These are phyloP conservation scores for Stemphylium vesicarium DNA, from an alignment of 2,329 filamentous ascomycete genomes.

Conservation along the genomic window DNA sequence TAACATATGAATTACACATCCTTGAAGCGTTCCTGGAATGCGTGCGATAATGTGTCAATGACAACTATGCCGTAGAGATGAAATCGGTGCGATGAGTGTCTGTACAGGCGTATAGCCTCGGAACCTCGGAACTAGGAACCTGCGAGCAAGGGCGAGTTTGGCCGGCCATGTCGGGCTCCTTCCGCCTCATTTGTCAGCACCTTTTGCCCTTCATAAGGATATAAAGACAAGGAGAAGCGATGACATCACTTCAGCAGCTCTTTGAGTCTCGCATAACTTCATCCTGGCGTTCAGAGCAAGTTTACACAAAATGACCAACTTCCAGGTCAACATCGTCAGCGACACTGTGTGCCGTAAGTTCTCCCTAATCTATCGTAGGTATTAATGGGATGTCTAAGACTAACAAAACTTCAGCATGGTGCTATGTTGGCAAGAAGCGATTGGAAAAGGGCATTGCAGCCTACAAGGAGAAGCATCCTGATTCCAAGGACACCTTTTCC, in stretches of 20 bases:
- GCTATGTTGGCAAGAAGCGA: conserved; percentile 80
- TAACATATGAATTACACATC: neutral
- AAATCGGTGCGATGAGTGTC: neutral
- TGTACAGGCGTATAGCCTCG: neutral
- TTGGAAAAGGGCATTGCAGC: conserved; percentile 73
- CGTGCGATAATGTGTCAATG: no score
- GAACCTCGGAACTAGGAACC: conserved; percentile 8
- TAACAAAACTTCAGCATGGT: conserved; percentile 43
- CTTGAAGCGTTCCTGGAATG: neutral
- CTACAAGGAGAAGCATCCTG: conserved; percentile 68
- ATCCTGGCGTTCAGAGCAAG: conserved; percentile 45
- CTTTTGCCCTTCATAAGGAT: conserved; percentile 2
- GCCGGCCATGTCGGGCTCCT: neutral
- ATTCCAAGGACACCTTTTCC: conserved; percentile 70
- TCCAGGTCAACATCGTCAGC: conserved; percentile 76
- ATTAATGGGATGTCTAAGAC: neutral
- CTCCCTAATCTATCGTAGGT: neutral
- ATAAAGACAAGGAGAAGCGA: conserved; percentile 15
- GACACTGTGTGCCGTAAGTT: conserved; percentile 78
- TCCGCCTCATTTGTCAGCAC: conserved; percentile 34
- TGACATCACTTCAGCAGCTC: conserved; percentile 2
- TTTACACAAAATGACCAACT: conserved; percentile 57
- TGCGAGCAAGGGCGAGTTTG: conserved; percentile 1
- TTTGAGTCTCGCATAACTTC: conserved; percentile 16
- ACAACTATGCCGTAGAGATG: neutral